These are phyloP conservation scores for Glarea lozoyensis DNA, from an alignment of 495 filamentous ascomycete species.

Conservation along the genomic window DNA sequence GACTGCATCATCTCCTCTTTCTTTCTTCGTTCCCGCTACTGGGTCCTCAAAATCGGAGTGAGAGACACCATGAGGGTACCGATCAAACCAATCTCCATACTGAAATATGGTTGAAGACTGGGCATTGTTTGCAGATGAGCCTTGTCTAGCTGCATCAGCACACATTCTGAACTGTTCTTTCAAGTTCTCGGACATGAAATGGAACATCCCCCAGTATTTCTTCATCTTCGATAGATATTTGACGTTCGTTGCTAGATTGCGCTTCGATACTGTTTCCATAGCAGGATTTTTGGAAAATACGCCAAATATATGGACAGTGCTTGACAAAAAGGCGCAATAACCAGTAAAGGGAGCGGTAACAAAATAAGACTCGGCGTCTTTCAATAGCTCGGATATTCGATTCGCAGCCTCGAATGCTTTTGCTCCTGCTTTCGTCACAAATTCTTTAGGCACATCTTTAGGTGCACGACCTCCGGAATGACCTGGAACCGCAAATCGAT, in stretches of 20 bases:
- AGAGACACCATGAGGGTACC: constrained; percentile 88
- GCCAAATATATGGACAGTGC: constrained; percentile 85
- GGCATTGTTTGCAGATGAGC: constrained; percentile 17
- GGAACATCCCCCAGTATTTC: constrained; percentile 96
- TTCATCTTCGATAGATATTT: constrained; percentile 91
- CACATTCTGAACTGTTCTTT: constrained; percentile 83
- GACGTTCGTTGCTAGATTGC: constrained; percentile 81
- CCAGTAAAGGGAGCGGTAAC: constrained; percentile 88
- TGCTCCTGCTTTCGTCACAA: constrained; percentile 64
- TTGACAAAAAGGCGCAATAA: constrained; percentile 88
- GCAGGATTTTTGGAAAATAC: constrained; percentile 76
- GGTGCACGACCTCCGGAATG: constrained; percentile 57
- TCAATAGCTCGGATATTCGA: constrained; percentile 74
- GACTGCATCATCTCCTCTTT: constrained; percentile 70
- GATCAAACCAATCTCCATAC: constrained; percentile 96
- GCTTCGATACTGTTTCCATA: constrained; percentile 69
- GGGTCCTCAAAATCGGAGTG: constrained; percentile 77
- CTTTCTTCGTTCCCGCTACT: constrained; percentile 49
- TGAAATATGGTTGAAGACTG: constrained; percentile 68
- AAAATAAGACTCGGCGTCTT: constrained; percentile 67
- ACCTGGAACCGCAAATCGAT: constrained; percentile 76
- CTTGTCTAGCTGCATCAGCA: constrained; percentile 57
- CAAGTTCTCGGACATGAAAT: constrained; percentile 88
- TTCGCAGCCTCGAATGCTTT: constrained; percentile 84
- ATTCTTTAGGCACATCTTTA: constrained; percentile 68